Evolutionary conservation across 1,284 basidiomycete species (phyloP), one percentile per base, ranked within the genome.

Genomic region (Phellopilus nigrolimitatus): DNA sequence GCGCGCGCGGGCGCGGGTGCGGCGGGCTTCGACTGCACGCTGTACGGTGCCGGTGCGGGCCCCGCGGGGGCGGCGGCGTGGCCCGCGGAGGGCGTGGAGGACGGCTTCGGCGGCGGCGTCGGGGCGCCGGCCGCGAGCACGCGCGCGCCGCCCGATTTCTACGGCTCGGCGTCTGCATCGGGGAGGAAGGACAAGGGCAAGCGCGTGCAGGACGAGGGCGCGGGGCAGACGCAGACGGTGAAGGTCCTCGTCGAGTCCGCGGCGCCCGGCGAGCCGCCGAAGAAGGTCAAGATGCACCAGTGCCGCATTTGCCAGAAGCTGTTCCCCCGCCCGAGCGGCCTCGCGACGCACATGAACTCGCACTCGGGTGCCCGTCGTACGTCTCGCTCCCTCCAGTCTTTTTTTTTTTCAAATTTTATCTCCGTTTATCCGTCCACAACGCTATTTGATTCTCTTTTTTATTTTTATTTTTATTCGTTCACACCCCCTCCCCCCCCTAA

Each of bases 341-440:
- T 87, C 40, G 70, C 71, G 46, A 85, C 84, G 9, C 84, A 87
- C 65, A 84, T 85, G 81, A 79, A 83, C 56, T 79, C 79, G 33
- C 84, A 88, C 62, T 82, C 77, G 0, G 80, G 82, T 33, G 74
- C 74, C 31, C 81, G 79, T 64, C 84, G 84, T 79, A 64, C 59
- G 78, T 68, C 13, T 17, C 31, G 21, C 22, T 17, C 34, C 33
- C 49, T 15, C 12, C 49, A 8, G 38, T 40, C 33, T 13, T 15
- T 42, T 42, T 33, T 62, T 15, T 21, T 27, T 36, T 38, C 43
- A 21, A 22, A 17, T 15, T 47, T 25, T 1, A 17, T n/a, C 22
- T 19, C 17, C 19, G n/a, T 33, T 43, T 41, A 21, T 49, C 17
- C n/a, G 30, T 49, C 13, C 24, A 24, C 34, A 19, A 6, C 12